phyloP scores from a whole-genome alignment of 106 monocot species.

The Phalaenopsis aphrodite region DNA sequence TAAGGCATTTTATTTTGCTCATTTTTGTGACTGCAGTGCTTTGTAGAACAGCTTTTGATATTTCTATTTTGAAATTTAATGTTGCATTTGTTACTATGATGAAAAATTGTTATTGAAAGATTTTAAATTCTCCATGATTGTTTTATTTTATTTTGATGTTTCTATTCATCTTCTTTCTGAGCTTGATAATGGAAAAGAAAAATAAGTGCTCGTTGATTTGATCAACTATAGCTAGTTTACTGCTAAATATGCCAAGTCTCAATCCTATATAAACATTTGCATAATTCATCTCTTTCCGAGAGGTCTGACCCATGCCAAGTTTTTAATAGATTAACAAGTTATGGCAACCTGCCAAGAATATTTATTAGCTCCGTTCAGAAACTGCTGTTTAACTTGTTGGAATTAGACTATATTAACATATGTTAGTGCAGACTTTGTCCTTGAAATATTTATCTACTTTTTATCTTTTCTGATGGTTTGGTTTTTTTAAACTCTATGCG shows the following conservation, averaged over 20 bases:
- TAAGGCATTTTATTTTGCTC: not conserved
- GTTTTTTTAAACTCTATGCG: not conserved
- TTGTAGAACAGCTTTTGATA: not conserved
- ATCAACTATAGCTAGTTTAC: not conserved
- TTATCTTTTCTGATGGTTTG: too few species aligned
- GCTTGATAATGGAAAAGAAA: not conserved
- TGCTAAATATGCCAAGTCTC: not conserved
- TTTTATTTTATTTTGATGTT: too few species aligned
- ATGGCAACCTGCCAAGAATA: not conserved
- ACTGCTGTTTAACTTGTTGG: not conserved
- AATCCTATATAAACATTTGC: not conserved
- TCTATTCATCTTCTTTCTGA: not conserved
- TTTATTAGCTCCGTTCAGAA: not conserved
- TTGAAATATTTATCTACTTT: not conserved
- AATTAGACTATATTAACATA: not conserved
- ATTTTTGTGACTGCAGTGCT: not conserved
- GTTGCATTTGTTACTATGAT: not conserved
- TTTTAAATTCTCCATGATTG: not conserved
- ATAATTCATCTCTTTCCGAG: not conserved
- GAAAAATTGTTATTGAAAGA: not conserved
- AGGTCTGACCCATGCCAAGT: not conserved
- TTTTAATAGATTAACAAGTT: not conserved
- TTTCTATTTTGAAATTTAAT: not conserved
- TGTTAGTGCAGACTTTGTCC: not conserved
- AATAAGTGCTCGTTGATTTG: not conserved